These are phyloP conservation scores for Tubosaeta brunneosetosa DNA, from an alignment of 768 basidiomycete species.

Conservation along the genomic window DNA sequence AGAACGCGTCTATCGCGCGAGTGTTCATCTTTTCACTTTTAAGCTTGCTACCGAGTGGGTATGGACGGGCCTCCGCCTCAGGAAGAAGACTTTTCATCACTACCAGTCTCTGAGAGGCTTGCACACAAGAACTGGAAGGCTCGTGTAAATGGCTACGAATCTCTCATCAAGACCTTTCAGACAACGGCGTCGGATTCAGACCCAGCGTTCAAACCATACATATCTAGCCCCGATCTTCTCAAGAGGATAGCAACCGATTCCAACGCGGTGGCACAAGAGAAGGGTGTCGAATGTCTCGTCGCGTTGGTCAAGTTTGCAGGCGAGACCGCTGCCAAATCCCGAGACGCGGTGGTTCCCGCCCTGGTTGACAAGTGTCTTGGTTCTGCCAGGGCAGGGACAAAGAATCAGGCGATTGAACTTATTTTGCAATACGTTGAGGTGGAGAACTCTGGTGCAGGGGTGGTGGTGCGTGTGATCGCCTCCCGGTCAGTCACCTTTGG, in stretches of 20 bases:
- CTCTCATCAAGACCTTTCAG: slow-evolving; percentile 81
- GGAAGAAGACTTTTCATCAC: slow-evolving; percentile 87
- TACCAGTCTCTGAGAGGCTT: slow-evolving; percentile 76
- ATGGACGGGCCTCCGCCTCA: slow-evolving; percentile 92
- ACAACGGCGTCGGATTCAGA: slow-evolving; percentile 90
- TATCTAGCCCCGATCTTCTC: slow-evolving; percentile 69
- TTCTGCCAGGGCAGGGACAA: slow-evolving; percentile 86
- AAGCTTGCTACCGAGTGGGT: slow-evolving; percentile 15
- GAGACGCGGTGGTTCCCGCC: slow-evolving; percentile 79
- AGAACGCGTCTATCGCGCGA: slow-evolving; percentile 1
- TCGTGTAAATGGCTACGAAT: slow-evolving; percentile 86
- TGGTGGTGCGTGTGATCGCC: slow-evolving; percentile 65
- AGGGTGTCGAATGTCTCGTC: slow-evolving; percentile 86
- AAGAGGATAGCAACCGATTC: slow-evolving; percentile 87
- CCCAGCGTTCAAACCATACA: slow-evolving; percentile 88
- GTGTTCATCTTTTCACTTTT: slow-evolving; percentile 9
- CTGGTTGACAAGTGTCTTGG: slow-evolving; percentile 96
- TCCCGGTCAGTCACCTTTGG: slow-evolving; percentile 26
- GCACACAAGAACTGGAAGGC: slow-evolving; percentile 99
- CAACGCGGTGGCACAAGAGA: slow-evolving; percentile 98
- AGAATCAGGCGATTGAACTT: slow-evolving; percentile 80
- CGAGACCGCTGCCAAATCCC: slow-evolving; percentile 77
- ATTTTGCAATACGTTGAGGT: slow-evolving; percentile 88
- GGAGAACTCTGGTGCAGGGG: slow-evolving; percentile 82
- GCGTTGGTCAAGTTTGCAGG: slow-evolving; percentile 88